Percentiles rank a stretch among this genome's conserved stretches.
phyloP scores from a whole-genome alignment of 257 asterid species.

The Avicennia marina region DNA sequence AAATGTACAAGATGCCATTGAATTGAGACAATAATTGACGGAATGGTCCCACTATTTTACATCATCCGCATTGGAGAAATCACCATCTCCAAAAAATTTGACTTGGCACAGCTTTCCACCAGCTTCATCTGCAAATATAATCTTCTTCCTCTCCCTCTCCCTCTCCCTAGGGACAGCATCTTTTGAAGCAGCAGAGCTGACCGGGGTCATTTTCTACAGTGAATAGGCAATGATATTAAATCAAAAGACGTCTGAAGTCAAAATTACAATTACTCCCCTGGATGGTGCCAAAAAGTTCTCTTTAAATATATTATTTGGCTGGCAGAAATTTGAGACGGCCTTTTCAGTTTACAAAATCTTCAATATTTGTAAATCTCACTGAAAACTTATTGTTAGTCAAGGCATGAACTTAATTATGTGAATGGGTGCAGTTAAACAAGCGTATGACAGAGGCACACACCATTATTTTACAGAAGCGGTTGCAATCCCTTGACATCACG shows the following conservation, averaged over 20 bases:
- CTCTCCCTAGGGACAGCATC: slow-evolving; percentile 32
- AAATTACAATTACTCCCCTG: background rate
- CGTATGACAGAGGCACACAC: slow-evolving; percentile 34
- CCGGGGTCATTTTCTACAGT: slow-evolving; percentile 55
- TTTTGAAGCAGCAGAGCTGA: slow-evolving; percentile 26
- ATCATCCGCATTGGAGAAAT: slow-evolving; percentile 25
- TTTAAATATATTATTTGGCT: background rate
- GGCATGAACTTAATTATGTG: background rate
- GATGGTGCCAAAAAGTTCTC: background rate
- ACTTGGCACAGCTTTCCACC: slow-evolving; percentile 77
- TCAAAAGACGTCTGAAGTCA: slow-evolving; percentile 13
- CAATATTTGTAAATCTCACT: no score
- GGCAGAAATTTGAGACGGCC: background rate
- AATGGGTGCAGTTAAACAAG: slow-evolving; percentile 1
- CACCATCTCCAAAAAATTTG: slow-evolving; percentile 43
- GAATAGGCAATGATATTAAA: slow-evolving; percentile 3
- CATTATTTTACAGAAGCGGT: slow-evolving; percentile 90
- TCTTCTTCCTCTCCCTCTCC: slow-evolving; percentile 57
- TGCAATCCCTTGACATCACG: slow-evolving; percentile 85
- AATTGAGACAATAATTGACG: background rate
- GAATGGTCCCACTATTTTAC: slow-evolving; percentile 23
- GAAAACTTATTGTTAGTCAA: background rate
- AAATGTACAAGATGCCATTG: background rate
- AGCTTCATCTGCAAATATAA: slow-evolving; percentile 85
- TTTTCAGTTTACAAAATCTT: background rate